phyloP scores from a whole-genome alignment of 1,139 yeast species.

The Suhomyces ambrosiae region DNA sequence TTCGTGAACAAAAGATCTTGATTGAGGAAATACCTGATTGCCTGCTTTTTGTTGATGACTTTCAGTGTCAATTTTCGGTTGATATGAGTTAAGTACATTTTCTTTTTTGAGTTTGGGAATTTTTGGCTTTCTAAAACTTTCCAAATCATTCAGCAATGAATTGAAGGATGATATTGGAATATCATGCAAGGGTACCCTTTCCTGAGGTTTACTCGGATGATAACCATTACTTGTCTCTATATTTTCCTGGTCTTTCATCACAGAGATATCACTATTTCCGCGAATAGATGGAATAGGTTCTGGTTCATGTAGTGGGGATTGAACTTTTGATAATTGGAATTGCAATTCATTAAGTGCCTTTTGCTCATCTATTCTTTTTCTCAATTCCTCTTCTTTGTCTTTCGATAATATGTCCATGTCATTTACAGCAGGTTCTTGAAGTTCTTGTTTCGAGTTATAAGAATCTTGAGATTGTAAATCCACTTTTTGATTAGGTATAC shows the following conservation, averaged over 20 bases:
- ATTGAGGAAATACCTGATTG: slow-evolving; percentile 8
- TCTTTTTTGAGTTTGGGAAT: slow-evolving; percentile 18
- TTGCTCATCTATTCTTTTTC: slow-evolving; percentile 32
- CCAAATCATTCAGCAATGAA: slow-evolving; percentile 12
- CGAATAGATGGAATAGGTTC: background rate
- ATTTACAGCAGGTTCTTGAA: background rate
- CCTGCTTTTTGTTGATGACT: background rate
- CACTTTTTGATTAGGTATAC: too few species aligned
- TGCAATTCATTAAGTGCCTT: slow-evolving; percentile 22
- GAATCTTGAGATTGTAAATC: slow-evolving; percentile 8
- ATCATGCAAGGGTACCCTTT: slow-evolving; percentile 19
- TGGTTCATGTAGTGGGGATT: background rate
- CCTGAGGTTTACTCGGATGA: slow-evolving; percentile 3
- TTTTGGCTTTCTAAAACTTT: slow-evolving; percentile 30
- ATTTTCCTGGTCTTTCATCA: slow-evolving; percentile 4
- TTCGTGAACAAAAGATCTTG: slow-evolving; percentile 1
- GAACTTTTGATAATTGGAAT: slow-evolving; percentile 2
- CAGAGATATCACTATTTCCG: background rate
- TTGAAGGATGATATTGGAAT: slow-evolving; percentile 22
- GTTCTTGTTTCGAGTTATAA: background rate
- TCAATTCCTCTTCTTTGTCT: slow-evolving; percentile 29
- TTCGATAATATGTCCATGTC: slow-evolving; percentile 16
- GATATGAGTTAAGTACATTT: background rate
- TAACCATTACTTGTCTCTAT: background rate
- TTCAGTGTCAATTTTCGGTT: background rate